phyloP scores from a whole-genome alignment of 2,329 filamentous ascomycete species.

The Colletotrichum australisinense region DNA sequence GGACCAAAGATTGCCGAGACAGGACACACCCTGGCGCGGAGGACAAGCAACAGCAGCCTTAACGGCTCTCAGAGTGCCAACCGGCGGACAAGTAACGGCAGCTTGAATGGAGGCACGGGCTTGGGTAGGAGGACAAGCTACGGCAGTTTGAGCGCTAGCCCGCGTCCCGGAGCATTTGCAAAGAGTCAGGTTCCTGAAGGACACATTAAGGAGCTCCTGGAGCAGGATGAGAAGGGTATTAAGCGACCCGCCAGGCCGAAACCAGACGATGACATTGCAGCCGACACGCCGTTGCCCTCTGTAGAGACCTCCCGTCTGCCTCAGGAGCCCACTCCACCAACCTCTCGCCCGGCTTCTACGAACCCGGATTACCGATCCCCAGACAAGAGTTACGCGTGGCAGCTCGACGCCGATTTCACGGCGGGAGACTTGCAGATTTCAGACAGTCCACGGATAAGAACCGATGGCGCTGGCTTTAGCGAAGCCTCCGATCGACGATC shows the following conservation, averaged over 20 bases:
- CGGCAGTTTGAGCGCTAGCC: slow-evolving; percentile 36
- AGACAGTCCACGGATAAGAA: slow-evolving; percentile 63
- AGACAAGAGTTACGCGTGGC: slow-evolving; percentile 66
- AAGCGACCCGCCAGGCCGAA: slow-evolving; percentile 12
- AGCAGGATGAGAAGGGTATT: slow-evolving; percentile 35
- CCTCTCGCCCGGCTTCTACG: slow-evolving; percentile 38
- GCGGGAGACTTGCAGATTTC: slow-evolving; percentile 66
- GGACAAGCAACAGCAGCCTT: slow-evolving; percentile 48
- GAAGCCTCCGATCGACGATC: slow-evolving; percentile 38
- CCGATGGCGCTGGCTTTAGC: slow-evolving; percentile 49
- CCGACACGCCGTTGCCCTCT: slow-evolving; percentile 48
- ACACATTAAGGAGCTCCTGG: slow-evolving; percentile 38
- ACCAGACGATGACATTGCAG: slow-evolving; percentile 9
- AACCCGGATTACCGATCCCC: slow-evolving; percentile 49
- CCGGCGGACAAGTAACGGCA: slow-evolving; percentile 36
- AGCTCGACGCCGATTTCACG: slow-evolving; percentile 69
- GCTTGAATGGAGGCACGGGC: slow-evolving; percentile 24
- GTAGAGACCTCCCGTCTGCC: slow-evolving; percentile 41
- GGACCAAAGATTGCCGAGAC: slow-evolving; percentile 51
- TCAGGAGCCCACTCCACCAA: slow-evolving; percentile 34
- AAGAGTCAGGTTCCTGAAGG: slow-evolving; percentile 37
- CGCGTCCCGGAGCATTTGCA: slow-evolving; percentile 30
- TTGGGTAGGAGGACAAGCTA: slow-evolving; percentile 33
- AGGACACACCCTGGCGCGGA: slow-evolving; percentile 45
- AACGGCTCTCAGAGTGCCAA: slow-evolving; percentile 36